Percentiles rank a stretch among this genome's conserved stretches.
Evolutionary conservation across 202 grass and related monocot genomes (phyloP).

Genomic region (Panicum virgatum): DNA sequence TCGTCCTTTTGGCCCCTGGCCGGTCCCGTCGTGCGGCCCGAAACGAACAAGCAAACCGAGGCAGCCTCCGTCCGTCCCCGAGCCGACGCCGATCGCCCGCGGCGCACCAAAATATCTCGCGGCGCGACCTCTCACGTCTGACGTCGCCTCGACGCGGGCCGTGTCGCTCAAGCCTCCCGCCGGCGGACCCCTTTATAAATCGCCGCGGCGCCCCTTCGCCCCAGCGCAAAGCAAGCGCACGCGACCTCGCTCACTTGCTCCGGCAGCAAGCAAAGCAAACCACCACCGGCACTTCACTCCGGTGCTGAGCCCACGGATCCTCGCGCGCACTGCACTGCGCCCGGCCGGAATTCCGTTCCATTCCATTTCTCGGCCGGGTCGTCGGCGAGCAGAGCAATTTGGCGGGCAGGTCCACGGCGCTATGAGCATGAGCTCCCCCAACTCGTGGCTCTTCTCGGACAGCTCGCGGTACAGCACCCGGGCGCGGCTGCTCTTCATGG

Average conservation of each 20-base stretch:
- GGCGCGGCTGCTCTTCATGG: slow-evolving; percentile 61
- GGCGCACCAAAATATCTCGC: not conserved
- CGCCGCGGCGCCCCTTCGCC: not conserved
- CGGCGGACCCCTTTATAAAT: slow-evolving; percentile 4
- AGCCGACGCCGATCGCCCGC: not conserved
- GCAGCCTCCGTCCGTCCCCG: no score
- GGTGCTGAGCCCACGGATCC: not conserved
- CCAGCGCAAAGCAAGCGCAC: slow-evolving; percentile 18
- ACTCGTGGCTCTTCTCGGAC: slow-evolving; percentile 57
- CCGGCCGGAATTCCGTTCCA: not conserved
- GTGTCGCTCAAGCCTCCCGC: not conserved
- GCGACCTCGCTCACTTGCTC: not conserved
- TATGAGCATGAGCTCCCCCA: slow-evolving; percentile 44
- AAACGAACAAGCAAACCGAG: not conserved
- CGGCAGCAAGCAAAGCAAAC: not conserved
- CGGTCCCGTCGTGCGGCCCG: not conserved
- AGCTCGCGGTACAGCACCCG: slow-evolving; percentile 51
- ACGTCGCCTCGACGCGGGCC: not conserved
- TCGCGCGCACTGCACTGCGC: not conserved
- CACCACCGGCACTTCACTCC: not conserved
- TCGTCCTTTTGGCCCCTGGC: not conserved
- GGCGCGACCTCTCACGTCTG: not conserved
- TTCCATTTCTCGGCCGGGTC: no score
- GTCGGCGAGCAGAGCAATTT: not conserved
- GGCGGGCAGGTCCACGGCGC: not conserved